Evolutionary conservation across 2,329 filamentous ascomycete genomes (phyloP).

Genomic region (Neonectria faginata): DNA sequence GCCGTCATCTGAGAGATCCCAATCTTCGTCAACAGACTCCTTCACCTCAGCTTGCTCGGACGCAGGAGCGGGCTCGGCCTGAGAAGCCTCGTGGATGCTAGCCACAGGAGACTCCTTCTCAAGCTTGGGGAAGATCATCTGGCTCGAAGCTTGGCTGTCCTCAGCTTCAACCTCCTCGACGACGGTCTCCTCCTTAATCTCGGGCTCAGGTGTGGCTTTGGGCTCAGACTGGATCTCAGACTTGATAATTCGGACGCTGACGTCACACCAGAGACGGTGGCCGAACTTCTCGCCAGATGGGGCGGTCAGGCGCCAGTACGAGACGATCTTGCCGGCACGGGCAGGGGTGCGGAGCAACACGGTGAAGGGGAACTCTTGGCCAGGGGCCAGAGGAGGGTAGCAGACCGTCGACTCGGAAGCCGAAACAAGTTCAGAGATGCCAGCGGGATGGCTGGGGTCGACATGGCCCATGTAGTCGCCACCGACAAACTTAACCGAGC

Average conservation of each 20-base stretch:
- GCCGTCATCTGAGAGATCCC: constrained; percentile 74
- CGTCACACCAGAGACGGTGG: constrained; percentile 94
- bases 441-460: constrained; percentile 82
- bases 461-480: constrained; percentile 97
- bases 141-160: constrained; percentile 52
- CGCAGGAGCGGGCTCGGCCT: constrained; percentile 64
- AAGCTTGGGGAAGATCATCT: constrained; percentile 97
- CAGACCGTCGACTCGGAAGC: constrained; percentile 87
- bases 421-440: constrained; percentile 78
- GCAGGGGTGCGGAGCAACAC: constrained; percentile 85
- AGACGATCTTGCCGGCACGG: constrained; percentile 83
- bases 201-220: constrained; percentile 41
- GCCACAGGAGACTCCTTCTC: constrained; percentile 91
- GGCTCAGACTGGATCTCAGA: constrained; percentile 41
- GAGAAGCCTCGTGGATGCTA: constrained; percentile 78
- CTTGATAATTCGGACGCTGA: constrained; percentile 71
- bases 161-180: constrained; percentile 49
- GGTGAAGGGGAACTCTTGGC: constrained; percentile 82
- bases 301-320: constrained; percentile 95
- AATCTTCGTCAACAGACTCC: constrained; percentile 69
- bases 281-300: constrained; percentile 86
- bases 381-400: constrained; percentile 74
- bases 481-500: constrained; percentile 89
- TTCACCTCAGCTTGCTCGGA: constrained; percentile 58
- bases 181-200: constrained; percentile 41